Evolutionary conservation across 2,329 filamentous ascomycete genomes (phyloP), one percentile per base, ranked within the genome.

Genomic region (Orbilia javanica): DNA sequence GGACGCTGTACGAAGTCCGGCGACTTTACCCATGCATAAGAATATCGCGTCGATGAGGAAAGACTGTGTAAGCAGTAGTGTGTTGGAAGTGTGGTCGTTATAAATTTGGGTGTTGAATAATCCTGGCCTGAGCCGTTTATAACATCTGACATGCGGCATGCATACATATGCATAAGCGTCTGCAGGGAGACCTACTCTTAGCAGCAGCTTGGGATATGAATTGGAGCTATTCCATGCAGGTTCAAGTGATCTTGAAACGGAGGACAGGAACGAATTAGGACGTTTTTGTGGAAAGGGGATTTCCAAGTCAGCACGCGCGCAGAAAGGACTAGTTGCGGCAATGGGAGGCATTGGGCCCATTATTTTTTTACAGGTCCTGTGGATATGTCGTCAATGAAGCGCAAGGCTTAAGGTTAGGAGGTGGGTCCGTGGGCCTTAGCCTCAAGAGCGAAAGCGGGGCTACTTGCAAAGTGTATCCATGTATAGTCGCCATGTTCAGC

Each of bases 51-150:
- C 18, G 11, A 39, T 0, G 20, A 8, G 7, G 15, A 15, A 52
- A 18, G 18, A 39, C 29, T 20, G 22, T 22, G 69, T 73, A 46
- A 73, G 69, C 69, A 34, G 25, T 4, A 8, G 20, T 57, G 69
- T 73, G 69, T 73, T 73, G 69, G 4, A 7, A 20, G 60, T 66
- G 69, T 57, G 60, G 60, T 57, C 8, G 50, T 65, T 57, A 50
- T 66, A 55, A 65, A 57, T 66, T 66, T 65, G 69, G 68, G 31
- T 52, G 68, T 73, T 73, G 48, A 73, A 73, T 73, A 73, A 73
- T 73, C 69, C 31, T 18, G n/a, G 69, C 27, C 25, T 46, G 44
- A 36, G 48, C 60, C 62, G 36, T 46, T 66, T 57, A 15, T 73
- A 62, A 64, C 46, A 72, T 72, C 69, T 65, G 50, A 73, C 50